Percentiles rank a stretch among this genome's conserved stretches.
phyloP scores from a whole-genome alignment of 73 alveolate genomes.

The Paramecium bursaria region DNA sequence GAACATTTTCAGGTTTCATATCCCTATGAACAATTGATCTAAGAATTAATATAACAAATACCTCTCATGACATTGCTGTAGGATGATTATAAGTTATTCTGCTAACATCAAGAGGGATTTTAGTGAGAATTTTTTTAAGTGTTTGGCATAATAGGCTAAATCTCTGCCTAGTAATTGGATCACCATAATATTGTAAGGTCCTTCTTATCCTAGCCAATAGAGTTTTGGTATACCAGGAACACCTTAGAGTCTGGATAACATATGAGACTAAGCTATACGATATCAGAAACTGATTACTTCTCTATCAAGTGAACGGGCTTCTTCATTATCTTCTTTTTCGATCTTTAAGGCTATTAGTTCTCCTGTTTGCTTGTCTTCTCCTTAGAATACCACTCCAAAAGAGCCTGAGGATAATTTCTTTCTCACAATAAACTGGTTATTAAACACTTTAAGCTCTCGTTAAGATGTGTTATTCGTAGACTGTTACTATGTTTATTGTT shows the following conservation, averaged over 20 bases:
- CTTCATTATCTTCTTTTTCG: constrained; percentile 64
- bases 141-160: constrained; percentile 65
- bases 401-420: constrained; percentile 91
- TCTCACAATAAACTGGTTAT: constrained; percentile 58
- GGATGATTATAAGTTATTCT: constrained; percentile 56
- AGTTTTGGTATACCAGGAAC: constrained; percentile 58
- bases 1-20: constrained; percentile 69
- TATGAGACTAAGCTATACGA: constrained; percentile 50
- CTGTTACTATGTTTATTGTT: neutral
- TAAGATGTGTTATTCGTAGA: neutral
- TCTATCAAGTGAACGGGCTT: constrained; percentile 51
- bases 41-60: constrained; percentile 33
- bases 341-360: constrained; percentile 79
- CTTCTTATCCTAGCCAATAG: constrained; percentile 66
- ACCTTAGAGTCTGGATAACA: constrained; percentile 64
- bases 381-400: constrained; percentile 91
- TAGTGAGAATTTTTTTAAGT: constrained; percentile 51
- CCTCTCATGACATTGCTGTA: constrained; percentile 54
- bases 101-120: constrained; percentile 62
- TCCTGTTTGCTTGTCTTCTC: constrained; percentile 64
- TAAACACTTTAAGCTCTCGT: constrained; percentile 56
- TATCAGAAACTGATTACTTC: constrained; percentile 25
- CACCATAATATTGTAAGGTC: constrained; percentile 70
- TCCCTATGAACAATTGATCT: constrained; percentile 67
- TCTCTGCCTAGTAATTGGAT: constrained; percentile 63